Percentiles rank a stretch among this genome's conserved stretches.
Conservation (phyloP, 176 grass and related monocot species). For the Calamus simplicifolius region DNA sequence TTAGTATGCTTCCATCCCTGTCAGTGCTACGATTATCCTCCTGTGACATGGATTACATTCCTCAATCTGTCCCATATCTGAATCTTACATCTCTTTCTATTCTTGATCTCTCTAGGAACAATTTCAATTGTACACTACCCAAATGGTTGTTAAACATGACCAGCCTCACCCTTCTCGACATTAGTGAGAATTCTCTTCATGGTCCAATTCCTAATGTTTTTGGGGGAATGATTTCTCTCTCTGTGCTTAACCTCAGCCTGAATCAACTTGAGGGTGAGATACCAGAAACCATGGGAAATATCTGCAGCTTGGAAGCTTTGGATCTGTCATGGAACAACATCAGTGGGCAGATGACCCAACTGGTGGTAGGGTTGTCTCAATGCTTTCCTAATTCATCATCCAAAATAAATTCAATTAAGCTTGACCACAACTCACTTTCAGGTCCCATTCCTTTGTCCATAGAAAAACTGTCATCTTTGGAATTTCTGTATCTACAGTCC, state of each 20-base stretch:
- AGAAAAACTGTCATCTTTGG: constrained; percentile 5
- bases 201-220: constrained; percentile 6
- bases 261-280: constrained; percentile 17
- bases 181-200: constrained; percentile 4
- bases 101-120: constrained; percentile 25
- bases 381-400: no score
- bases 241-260: constrained; percentile 1
- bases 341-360: no score
- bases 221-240: constrained; percentile 3
- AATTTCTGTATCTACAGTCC: constrained; percentile 14
- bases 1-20: constrained; percentile 9
- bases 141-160: constrained; percentile 29
- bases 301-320: no score
- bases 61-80: constrained; percentile 4
- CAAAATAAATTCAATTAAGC: no score
- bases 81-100: constrained; percentile 23
- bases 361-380: no score
- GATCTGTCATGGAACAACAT: no score
- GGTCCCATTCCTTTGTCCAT: constrained; percentile 1
- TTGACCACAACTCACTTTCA: not conserved
- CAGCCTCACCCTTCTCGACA: constrained; percentile 16
- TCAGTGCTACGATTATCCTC: constrained; percentile 2
- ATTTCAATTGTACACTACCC: constrained; percentile 18
- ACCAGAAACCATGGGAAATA: not conserved
- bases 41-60: not conserved